These are phyloP conservation scores for Hymenoscyphus scutula DNA, from an alignment of 2,329 filamentous ascomycete genomes.

Conservation along the genomic window DNA sequence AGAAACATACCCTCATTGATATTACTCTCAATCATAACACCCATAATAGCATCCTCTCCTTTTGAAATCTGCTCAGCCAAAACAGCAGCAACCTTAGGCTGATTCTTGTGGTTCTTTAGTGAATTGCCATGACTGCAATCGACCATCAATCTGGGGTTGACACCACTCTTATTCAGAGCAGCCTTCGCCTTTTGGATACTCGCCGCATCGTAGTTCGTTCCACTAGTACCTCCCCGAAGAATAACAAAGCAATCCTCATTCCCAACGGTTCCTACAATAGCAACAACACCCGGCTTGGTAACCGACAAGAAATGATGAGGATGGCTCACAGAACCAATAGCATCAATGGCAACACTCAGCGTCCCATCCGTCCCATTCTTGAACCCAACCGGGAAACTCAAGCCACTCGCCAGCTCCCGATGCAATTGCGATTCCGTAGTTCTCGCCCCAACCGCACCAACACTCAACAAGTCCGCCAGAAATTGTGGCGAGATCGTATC, in stretches of 20 bases:
- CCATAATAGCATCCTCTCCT: conserved; percentile 84
- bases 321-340: conserved; percentile 87
- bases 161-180: conserved; percentile 69
- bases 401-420: conserved; percentile 86
- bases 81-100: conserved; percentile 83
- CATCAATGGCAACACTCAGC: conserved; percentile 86
- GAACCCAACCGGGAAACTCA: conserved; percentile 98
- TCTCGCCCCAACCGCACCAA: conserved; percentile 91
- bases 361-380: conserved; percentile 98
- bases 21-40: conserved; percentile 98
- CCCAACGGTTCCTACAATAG: conserved; percentile 89
- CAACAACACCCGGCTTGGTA: conserved; percentile 92
- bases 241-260: conserved; percentile 99
- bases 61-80: conserved; percentile 81
- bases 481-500: conserved; percentile 98
- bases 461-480: conserved; percentile 84
- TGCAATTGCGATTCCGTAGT: conserved; percentile 97
- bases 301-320: conserved; percentile 97
- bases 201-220: conserved; percentile 87
- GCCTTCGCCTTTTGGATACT: conserved; percentile 83
- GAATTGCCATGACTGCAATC: conserved; percentile 98
- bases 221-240: conserved; percentile 84
- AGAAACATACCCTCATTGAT: conserved; percentile 74
- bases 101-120: conserved; percentile 93
- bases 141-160: conserved; percentile 83